Conservation (phyloP, 169 alveolate genomes). For the Babesia bovis region DNA sequence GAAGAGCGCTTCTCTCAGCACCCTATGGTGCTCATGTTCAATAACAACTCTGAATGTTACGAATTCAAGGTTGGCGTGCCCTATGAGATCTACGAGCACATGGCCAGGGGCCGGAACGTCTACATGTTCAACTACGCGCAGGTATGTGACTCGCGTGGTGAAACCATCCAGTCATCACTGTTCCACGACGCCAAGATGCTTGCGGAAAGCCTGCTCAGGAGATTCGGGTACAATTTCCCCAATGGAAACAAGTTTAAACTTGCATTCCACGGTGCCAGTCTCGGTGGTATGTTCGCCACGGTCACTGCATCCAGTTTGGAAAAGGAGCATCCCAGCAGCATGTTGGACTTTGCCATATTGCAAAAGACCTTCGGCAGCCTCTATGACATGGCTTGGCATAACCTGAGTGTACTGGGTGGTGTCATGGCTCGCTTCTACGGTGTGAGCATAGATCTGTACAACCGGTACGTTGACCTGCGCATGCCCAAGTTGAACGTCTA, state of each 20-base stretch:
- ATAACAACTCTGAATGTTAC: slow-evolving; percentile 39
- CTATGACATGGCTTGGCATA: slow-evolving; percentile 12
- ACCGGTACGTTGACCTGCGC: slow-evolving; percentile 1
- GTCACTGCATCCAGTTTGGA: slow-evolving; percentile 6
- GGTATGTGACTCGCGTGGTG: slow-evolving; percentile 31
- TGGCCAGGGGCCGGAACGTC: slow-evolving; percentile 13
- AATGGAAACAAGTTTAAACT: neutral
- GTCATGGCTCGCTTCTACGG: slow-evolving; percentile 26
- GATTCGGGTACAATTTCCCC: slow-evolving; percentile 4
- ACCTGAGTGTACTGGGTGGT: neutral
- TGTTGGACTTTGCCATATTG: neutral
- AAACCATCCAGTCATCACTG: slow-evolving; percentile 11
- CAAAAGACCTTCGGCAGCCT: slow-evolving; percentile 47
- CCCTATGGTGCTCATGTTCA: slow-evolving; percentile 32
- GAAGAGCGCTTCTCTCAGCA: slow-evolving; percentile 13
- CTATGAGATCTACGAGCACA: neutral
- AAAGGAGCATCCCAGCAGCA: neutral
- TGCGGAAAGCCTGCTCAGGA: neutral
- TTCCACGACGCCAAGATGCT: slow-evolving; percentile 9
- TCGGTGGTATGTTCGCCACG: slow-evolving; percentile 41
- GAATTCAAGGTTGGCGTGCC: slow-evolving; percentile 8
- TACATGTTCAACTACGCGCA: slow-evolving; percentile 39
- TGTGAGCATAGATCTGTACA: neutral
- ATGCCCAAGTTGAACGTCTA: slow-evolving; percentile 12
- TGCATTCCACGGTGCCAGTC: slow-evolving; percentile 49